A percentile compares a stretch with the other conserved stretches of the same genome.
Conservation (phyloP, 495 filamentous ascomycete genomes). For the Penicillium verhagenii region DNA sequence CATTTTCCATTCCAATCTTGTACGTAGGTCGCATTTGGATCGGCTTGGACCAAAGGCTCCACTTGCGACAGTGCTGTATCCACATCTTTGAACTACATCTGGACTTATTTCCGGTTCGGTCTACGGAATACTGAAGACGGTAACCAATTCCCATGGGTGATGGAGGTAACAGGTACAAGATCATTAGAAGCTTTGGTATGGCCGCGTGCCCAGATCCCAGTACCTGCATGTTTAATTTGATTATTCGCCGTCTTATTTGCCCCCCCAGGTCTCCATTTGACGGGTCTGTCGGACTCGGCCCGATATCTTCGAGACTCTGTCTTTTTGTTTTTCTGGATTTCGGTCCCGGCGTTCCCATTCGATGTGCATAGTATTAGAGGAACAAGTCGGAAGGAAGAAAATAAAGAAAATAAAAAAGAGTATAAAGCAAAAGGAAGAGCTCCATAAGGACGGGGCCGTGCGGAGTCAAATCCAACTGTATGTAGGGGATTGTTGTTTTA, state of each 20-base stretch:
- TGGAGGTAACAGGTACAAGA: neutral
- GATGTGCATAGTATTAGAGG: no score
- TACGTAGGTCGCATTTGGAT: conserved; percentile 3
- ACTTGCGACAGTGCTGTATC: neutral
- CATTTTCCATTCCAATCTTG: neutral
- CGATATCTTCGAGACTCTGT: neutral
- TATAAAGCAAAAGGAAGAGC: neutral
- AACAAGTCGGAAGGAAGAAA: neutral
- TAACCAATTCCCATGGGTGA: neutral
- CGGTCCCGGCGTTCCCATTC: neutral
- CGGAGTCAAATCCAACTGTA: neutral
- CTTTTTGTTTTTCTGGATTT: no score
- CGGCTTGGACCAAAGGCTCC: neutral
- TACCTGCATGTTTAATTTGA: conserved; percentile 3
- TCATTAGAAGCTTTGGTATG: neutral
- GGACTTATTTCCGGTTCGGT: neutral
- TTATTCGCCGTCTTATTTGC: neutral
- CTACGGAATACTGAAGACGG: neutral
- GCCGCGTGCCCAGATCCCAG: neutral
- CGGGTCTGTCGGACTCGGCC: conserved; percentile 2
- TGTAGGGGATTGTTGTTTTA: neutral
- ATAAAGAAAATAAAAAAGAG: neutral
- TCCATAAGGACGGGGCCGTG: neutral
- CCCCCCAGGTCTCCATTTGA: neutral
- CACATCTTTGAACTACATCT: conserved; percentile 4